Evolutionary conservation across 1,139 yeast species (phyloP), one percentile per base, ranked within the genome.

Genomic region (Debaryomycetaceae sp.): DNA sequence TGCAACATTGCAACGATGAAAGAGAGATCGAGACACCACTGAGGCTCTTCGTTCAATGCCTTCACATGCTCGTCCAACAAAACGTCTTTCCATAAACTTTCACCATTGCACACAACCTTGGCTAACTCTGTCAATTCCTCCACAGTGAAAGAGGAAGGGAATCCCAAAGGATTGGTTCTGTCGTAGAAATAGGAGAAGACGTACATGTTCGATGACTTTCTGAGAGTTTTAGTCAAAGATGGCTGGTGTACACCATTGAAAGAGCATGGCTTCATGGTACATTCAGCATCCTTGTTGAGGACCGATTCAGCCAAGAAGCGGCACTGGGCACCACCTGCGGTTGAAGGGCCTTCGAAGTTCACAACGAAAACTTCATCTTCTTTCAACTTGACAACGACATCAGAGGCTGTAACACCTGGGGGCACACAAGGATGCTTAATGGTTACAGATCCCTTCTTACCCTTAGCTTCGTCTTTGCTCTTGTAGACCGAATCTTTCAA

Each of bases 171-270:
- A 58, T 75, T 81, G 33, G 97, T 87, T 58, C 95, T 79, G 65
- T 92, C 99, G 65, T 89, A 92, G 67, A 92, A 92, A 72, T 81
- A 92, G 9, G 98, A 91, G 65, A 94, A 89, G 30, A 91, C 82
- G 63, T 74, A 92, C 78, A 92, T 77, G 55, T 91, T 97, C 32
- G 80, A 77, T 34, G 79, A 64, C 39, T 70, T 72, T 41, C 78
- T 75, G 73, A 92, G 91, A 11, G 95, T 79, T 48, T 75, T 80
- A 35, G 81, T 79, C 52, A 92, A 72, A 3, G 95, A 84, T 5
- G 99, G 99, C 69, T 92, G 98, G 61, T 92, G 95, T 39, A 89
- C 84, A 54, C 99, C 98, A 57, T 91, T 88, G 75, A 92, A 92
- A 2, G 98, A 87, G 65, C 99, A 92, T 38, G 98, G 95, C 45